Evolutionary conservation across 768 basidiomycete genomes (phyloP), one percentile per base, ranked within the genome.

Genomic region (Cystofilobasidium bisporidii): DNA sequence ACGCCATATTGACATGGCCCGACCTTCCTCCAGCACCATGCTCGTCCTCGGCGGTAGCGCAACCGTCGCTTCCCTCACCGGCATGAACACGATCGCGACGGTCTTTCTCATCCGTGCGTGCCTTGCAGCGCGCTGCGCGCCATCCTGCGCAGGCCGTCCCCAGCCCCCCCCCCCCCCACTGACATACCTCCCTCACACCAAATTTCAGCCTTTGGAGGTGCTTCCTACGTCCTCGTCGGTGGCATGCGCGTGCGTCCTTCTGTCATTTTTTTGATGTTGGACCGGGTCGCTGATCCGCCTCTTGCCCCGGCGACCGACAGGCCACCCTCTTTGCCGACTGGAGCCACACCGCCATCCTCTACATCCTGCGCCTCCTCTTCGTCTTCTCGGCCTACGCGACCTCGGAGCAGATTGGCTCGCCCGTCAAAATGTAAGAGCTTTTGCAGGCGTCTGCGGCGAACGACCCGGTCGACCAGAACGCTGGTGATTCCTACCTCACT

Each of bases 21-120:
- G 5, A n/a, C 30, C 56, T 72, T 43, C 71, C 70, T 1, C 61
- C 59, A 45, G 38, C 61, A 72, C 76, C 22, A 78, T 78, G 77
- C 69, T 79, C 3, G 72, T 78, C 59, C 73, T 76, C n/a, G 77
- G 77, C 28, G 79, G 79, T 17, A 87, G 88, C 0, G 92, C 92
- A 0, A 93, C 92, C 0, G 91, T 97, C 53, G 86, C 85, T 0
- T 84, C 84, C 71, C 76, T 97, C 69, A 92, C 92, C 0, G 92
- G 91, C 0, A 94, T 94, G 87, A 84, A 80, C 74, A 94, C 89
- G 20, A 82, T 89, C 70, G 91, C 89, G 45, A 90, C 91, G 0
- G 91, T 89, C 75, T 94, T 94, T 82, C 79, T 96, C 41, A 89
- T 91, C 22, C 48, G 58, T 60, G 58, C 36, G 58, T 24, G 6